A percentile compares a stretch with the other conserved stretches of the same genome.
These are phyloP conservation scores for Lentithecium fluviatile DNA, from an alignment of 495 filamentous ascomycete genomes.

Conservation along the genomic window DNA sequence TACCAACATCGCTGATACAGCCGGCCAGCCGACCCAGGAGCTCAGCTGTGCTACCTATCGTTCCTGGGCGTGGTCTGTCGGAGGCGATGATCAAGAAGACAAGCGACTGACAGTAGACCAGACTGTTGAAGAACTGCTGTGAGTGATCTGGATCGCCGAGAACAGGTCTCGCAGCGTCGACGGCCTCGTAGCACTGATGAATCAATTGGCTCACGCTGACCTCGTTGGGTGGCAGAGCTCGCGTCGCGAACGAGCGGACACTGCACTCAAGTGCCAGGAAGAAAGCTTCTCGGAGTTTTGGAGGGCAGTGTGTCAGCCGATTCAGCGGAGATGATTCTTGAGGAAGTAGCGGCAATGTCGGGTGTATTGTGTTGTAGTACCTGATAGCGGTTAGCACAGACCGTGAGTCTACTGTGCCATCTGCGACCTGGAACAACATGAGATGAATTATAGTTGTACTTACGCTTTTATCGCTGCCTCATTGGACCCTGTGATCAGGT, in stretches of 20 bases:
- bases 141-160: slow-evolving; percentile 20
- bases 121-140: slow-evolving; percentile 23
- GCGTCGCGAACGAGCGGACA: slow-evolving; percentile 18
- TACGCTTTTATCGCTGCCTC: slow-evolving; percentile 34
- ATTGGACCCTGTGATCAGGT: slow-evolving; percentile 26
- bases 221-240: slow-evolving; percentile 12
- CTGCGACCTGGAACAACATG: no score
- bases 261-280: slow-evolving; percentile 30
- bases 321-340: slow-evolving; percentile 20
- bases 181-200: slow-evolving; percentile 12
- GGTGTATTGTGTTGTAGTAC: slow-evolving; percentile 31
- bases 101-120: slow-evolving; percentile 29
- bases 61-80: slow-evolving; percentile 23
- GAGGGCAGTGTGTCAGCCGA: slow-evolving; percentile 23
- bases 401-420: no score
- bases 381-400: slow-evolving; percentile 2
- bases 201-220: slow-evolving; percentile 17
- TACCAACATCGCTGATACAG: slow-evolving; percentile 21
- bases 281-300: slow-evolving; percentile 28
- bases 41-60: slow-evolving; percentile 14
- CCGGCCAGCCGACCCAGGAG: slow-evolving; percentile 27
- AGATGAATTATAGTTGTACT: background rate
- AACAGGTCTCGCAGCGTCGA: slow-evolving; percentile 18
- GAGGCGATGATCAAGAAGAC: slow-evolving; percentile 21
- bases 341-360: slow-evolving; percentile 26